These are phyloP conservation scores for Terfezia claveryi DNA, from an alignment of 495 filamentous ascomycete species.

Conservation along the genomic window DNA sequence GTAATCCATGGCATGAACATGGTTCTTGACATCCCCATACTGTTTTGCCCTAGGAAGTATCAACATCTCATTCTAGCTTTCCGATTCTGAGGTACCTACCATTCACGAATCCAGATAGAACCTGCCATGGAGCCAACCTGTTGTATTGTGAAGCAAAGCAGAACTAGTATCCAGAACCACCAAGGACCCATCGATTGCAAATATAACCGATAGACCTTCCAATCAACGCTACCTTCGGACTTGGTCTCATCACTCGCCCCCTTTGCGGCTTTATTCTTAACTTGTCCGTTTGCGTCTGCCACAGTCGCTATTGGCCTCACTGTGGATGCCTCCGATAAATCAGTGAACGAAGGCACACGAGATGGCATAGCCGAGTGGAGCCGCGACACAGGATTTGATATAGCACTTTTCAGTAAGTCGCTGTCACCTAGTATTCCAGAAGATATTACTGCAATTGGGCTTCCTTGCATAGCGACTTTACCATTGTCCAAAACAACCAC, in stretches of 20 bases:
- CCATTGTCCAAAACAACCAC: slow-evolving; percentile 81
- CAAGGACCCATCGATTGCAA: slow-evolving; percentile 73
- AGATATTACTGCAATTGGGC: slow-evolving; percentile 50
- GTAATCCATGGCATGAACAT: background rate
- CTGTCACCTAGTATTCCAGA: slow-evolving; percentile 78
- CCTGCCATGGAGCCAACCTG: slow-evolving; percentile 67
- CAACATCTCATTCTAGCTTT: slow-evolving; percentile 20
- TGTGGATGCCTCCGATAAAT: slow-evolving; percentile 27
- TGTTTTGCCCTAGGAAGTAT: slow-evolving; percentile 3
- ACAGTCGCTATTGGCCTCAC: slow-evolving; percentile 21
- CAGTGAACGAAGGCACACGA: slow-evolving; percentile 46
- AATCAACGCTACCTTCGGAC: slow-evolving; percentile 64
- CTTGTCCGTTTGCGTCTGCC: slow-evolving; percentile 19
- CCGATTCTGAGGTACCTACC: slow-evolving; percentile 22
- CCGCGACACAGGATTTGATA: slow-evolving; percentile 29
- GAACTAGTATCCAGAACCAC: slow-evolving; percentile 73
- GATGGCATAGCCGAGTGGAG: slow-evolving; percentile 30
- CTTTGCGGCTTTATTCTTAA: slow-evolving; percentile 28
- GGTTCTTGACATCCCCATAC: slow-evolving; percentile 6
- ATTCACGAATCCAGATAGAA: slow-evolving; percentile 84
- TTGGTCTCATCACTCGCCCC: slow-evolving; percentile 42
- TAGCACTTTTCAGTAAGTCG: slow-evolving; percentile 11
- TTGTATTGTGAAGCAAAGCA: slow-evolving; percentile 51
- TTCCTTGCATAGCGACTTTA: slow-evolving; percentile 51
- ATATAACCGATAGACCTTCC: slow-evolving; percentile 65